Conservation (phyloP, 2,329 filamentous ascomycete genomes). For the Drechslerella coelobrocha region DNA sequence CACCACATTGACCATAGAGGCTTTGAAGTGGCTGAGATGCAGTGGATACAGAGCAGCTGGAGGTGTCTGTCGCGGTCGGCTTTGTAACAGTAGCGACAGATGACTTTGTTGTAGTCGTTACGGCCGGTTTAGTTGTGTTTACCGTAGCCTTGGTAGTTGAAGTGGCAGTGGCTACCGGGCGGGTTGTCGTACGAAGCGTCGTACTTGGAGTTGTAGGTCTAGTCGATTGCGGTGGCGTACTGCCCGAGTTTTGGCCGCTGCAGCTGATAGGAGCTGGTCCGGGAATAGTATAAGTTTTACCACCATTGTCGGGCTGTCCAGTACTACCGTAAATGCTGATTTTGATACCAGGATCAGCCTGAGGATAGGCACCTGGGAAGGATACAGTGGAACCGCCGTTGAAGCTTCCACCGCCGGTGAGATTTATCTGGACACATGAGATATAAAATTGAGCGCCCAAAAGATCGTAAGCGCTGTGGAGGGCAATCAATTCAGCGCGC, state of each 20-base stretch:
- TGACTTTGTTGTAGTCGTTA: slow-evolving; percentile 13
- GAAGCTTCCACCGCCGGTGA: slow-evolving; percentile 54
- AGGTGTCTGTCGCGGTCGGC: slow-evolving; percentile 3
- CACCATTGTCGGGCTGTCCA: slow-evolving; percentile 45
- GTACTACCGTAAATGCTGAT: slow-evolving; percentile 43
- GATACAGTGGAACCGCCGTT: slow-evolving; percentile 52
- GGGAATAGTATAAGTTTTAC: slow-evolving; percentile 33
- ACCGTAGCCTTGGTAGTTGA: too few species aligned
- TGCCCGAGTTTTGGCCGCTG: slow-evolving; percentile 20
- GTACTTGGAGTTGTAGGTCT: slow-evolving; percentile 9
- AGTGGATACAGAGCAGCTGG: slow-evolving; percentile 21
- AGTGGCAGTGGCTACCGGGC: slow-evolving; percentile 12
- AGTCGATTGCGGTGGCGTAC: slow-evolving; percentile 5
- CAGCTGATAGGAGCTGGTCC: slow-evolving; percentile 37
- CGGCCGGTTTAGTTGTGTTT: slow-evolving; percentile 5
- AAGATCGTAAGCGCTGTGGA: slow-evolving; percentile 49
- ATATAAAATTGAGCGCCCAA: slow-evolving; percentile 58
- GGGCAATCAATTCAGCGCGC: slow-evolving; percentile 52
- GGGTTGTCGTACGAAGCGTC: slow-evolving; percentile 13
- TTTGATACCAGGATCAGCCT: slow-evolving; percentile 55
- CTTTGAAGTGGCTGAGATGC: slow-evolving; percentile 53
- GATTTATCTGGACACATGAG: slow-evolving; percentile 57
- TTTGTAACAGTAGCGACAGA: slow-evolving; percentile 23
- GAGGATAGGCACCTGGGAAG: slow-evolving; percentile 56
- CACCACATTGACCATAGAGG: slow-evolving; percentile 60